Conservation (phyloP, 352 stramenopile species). For the Phytophthora macrochlamydospora region DNA sequence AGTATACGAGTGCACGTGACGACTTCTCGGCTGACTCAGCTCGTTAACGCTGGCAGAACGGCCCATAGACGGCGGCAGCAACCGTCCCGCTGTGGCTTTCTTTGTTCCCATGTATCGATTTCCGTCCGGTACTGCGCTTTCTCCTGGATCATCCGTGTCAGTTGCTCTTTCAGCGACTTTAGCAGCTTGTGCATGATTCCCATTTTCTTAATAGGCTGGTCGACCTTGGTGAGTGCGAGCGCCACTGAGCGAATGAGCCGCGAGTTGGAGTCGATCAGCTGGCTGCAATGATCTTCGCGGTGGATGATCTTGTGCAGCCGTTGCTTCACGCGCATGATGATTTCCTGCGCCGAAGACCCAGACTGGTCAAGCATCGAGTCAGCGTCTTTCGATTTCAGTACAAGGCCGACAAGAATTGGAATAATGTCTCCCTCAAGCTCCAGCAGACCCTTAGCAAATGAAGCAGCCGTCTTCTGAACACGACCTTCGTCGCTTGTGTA, state of each 20-base stretch:
- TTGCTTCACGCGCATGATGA: conserved; percentile 91
- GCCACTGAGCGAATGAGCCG: conserved; percentile 83
- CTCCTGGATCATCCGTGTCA: conserved; percentile 80
- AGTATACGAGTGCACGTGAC: conserved; percentile 66
- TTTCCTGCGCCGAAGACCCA: conserved; percentile 93
- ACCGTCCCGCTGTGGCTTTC: conserved; percentile 36
- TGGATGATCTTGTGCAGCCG: conserved; percentile 89
- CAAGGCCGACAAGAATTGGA: conserved; percentile 97
- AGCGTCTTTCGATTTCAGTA: conserved; percentile 89
- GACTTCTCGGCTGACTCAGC: conserved; percentile 43
- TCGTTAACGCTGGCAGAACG: conserved; percentile 74
- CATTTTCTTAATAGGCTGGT: conserved; percentile 96
- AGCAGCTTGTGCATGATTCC: conserved; percentile 91
- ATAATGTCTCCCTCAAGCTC: conserved; percentile 99
- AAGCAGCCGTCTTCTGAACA: conserved; percentile 99
- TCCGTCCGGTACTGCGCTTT: conserved; percentile 70
- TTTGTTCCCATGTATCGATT: conserved; percentile 52
- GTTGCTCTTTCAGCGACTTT: conserved; percentile 93
- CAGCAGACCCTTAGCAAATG: conserved; percentile 98
- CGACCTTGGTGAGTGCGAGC: conserved; percentile 73
- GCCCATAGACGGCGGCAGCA: conserved; percentile 50
- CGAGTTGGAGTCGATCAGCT: conserved; percentile 81
- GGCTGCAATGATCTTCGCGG: conserved; percentile 75
- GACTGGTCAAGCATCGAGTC: conserved; percentile 99
- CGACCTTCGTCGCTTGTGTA: conserved; percentile 99